Conservation (phyloP, 331 rosid genomes). For the Quercus tomentella region DNA sequence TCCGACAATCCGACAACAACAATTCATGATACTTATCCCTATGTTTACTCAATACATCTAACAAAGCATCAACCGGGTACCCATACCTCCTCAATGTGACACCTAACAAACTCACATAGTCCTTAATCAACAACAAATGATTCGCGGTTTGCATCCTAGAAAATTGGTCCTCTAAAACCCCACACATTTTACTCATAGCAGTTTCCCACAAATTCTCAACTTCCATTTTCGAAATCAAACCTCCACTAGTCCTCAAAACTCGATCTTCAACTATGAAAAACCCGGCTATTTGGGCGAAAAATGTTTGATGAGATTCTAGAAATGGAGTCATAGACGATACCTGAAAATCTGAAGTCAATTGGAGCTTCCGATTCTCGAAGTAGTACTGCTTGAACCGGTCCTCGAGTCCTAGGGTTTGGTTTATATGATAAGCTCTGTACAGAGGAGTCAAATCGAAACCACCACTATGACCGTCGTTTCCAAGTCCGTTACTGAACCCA, state of each 20-base stretch:
- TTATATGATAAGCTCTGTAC: conserved; percentile 76
- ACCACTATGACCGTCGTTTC: conserved; percentile 45
- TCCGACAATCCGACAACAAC: conserved; percentile 83
- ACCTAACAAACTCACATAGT: conserved; percentile 90
- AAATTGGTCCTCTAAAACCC: conserved; percentile 97
- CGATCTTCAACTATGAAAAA: conserved; percentile 95
- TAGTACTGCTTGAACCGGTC: conserved; percentile 90
- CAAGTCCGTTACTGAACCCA: conserved; percentile 9
- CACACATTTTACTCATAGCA: conserved; percentile 96
- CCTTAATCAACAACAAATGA: conserved; percentile 87
- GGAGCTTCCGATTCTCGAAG: conserved; percentile 91
- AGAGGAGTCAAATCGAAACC: conserved; percentile 93
- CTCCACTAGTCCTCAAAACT: conserved; percentile 83
- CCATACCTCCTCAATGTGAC: conserved; percentile 90
- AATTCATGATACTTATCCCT: conserved; percentile 95
- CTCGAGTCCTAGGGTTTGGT: conserved; percentile 88
- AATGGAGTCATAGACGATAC: conserved; percentile 99
- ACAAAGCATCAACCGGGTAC: conserved; percentile 83
- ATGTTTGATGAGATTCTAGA: conserved; percentile 98
- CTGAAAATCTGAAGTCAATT: conserved; percentile 95
- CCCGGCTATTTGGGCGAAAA: conserved; percentile 95
- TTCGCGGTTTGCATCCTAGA: conserved; percentile 99
- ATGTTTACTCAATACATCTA: conserved; percentile 96
- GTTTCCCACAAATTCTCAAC: conserved; percentile 98
- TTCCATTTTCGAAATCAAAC: conserved; percentile 82